A percentile compares a stretch with the other conserved stretches of the same genome.
Conservation (phyloP, 257 asterid genomes). For the Dorcoceras hygrometricum region DNA sequence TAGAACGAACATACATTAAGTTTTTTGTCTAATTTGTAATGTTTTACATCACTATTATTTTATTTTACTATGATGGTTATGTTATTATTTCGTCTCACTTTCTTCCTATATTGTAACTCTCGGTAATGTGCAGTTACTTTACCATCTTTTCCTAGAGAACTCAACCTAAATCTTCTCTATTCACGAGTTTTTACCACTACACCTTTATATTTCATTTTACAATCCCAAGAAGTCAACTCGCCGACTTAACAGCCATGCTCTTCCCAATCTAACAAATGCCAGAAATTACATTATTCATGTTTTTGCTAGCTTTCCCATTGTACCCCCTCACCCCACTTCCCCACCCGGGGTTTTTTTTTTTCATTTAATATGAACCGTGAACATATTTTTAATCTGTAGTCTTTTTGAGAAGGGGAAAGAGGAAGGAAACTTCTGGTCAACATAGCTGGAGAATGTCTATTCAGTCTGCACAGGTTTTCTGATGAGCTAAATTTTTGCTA, state of each 20-base stretch:
- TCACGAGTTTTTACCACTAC: neutral
- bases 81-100: no score
- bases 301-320: neutral
- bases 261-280: neutral
- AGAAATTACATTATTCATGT: no score
- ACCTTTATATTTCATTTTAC: neutral
- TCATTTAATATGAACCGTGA: neutral
- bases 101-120: no score
- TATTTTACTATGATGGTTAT: no score
- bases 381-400: neutral
- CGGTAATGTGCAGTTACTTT: neutral
- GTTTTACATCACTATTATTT: no score
- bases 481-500: conserved; percentile 37
- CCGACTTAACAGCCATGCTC: conserved; percentile 4
- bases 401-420: conserved; percentile 3
- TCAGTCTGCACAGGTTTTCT: conserved; percentile 27
- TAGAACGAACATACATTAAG: no score
- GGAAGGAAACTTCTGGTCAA: conserved; percentile 15
- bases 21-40: no score
- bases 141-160: neutral
- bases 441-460: conserved; percentile 20
- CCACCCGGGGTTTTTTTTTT: neutral
- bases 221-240: conserved; percentile 16
- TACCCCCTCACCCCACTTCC: no score
- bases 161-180: conserved; percentile 19